Percentiles rank a stretch among this genome's conserved stretches.
phyloP scores from a whole-genome alignment of 352 stramenopile genomes.

The Globisporangium apiculatum region DNA sequence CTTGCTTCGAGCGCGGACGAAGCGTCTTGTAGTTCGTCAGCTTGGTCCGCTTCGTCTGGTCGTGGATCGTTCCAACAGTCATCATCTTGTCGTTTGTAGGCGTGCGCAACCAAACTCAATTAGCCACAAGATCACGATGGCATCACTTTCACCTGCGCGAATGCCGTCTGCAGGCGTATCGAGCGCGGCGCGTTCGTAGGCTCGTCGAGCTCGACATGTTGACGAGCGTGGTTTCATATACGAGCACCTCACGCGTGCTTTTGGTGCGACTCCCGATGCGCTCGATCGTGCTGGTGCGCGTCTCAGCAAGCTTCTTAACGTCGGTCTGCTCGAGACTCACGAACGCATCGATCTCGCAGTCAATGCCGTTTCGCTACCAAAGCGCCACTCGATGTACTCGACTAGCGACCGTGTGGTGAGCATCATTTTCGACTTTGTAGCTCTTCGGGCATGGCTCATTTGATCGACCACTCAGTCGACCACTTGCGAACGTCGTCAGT shows the following conservation, averaged over 20 bases:
- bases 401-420: conserved; percentile 61
- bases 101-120: conserved; percentile 56
- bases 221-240: conserved; percentile 90
- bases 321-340: conserved; percentile 91
- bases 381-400: conserved; percentile 97
- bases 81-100: conserved; percentile 40
- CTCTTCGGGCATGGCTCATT: too few species aligned
- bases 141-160: conserved; percentile 55
- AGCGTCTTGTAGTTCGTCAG: conserved; percentile 7
- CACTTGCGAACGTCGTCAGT: not conserved
- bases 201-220: conserved; percentile 84
- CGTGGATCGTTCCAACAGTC: conserved; percentile 1
- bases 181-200: conserved; percentile 73
- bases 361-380: conserved; percentile 94
- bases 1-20: conserved; percentile 4
- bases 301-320: conserved; percentile 90
- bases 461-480: too few species aligned
- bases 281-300: conserved; percentile 87
- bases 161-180: conserved; percentile 61
- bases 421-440: too few species aligned
- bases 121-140: conserved; percentile 82
- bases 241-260: conserved; percentile 56
- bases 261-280: conserved; percentile 91
- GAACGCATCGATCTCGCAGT: conserved; percentile 84
- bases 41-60: conserved; percentile 2